phyloP scores from a whole-genome alignment of 352 stramenopile species.

The Pilasporangium apinafurcum region DNA sequence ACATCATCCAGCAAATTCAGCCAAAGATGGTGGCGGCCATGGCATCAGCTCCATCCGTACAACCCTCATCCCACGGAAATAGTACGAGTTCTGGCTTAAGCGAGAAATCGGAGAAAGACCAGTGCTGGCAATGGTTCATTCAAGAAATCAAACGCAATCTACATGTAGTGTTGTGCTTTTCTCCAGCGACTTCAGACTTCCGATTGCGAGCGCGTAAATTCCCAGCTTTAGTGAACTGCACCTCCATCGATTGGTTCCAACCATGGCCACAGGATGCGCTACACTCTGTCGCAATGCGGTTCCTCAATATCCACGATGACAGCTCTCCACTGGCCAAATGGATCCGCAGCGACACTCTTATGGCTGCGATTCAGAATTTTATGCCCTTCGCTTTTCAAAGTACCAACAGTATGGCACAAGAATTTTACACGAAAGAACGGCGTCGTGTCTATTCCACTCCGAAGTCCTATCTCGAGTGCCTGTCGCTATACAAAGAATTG shows the following conservation, averaged over 20 bases:
- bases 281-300: conserved; percentile 83
- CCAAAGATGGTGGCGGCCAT: conserved; percentile 78
- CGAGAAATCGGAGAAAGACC: conserved; percentile 86
- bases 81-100: conserved; percentile 7
- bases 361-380: conserved; percentile 85
- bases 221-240: conserved; percentile 92
- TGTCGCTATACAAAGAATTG: conserved; percentile 81
- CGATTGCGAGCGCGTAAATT: conserved; percentile 88
- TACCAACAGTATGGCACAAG: conserved; percentile 81
- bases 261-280: conserved; percentile 90
- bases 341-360: conserved; percentile 32
- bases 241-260: conserved; percentile 92
- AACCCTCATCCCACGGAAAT: conserved; percentile 4
- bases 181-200: conserved; percentile 88
- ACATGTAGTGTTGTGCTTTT: conserved; percentile 94
- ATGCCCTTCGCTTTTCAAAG: conserved; percentile 91
- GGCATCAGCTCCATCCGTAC: conserved; percentile 1
- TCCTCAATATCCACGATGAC: conserved; percentile 52
- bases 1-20: conserved; percentile 84
- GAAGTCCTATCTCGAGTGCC: conserved; percentile 91
- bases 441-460: conserved; percentile 90
- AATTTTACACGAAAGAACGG: conserved; percentile 78
- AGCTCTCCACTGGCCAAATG: conserved; percentile 8
- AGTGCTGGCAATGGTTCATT: conserved; percentile 91
- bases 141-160: conserved; percentile 89